These are phyloP conservation scores for Ceratocystis huliohia DNA, from an alignment of 2,329 filamentous ascomycete genomes.

Conservation along the genomic window DNA sequence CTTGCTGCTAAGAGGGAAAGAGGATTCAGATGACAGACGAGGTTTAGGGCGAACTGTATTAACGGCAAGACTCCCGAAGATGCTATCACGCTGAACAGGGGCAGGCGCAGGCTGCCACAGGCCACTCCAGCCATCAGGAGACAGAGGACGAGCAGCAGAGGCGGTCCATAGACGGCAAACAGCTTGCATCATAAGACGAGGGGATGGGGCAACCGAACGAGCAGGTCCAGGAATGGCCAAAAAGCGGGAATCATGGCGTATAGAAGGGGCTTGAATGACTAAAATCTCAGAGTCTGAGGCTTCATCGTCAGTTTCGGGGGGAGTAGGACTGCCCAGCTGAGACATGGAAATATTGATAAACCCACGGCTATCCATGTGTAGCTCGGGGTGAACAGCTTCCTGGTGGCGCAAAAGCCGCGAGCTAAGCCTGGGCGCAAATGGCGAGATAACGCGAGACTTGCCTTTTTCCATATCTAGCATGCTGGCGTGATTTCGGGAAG, in stretches of 20 bases:
- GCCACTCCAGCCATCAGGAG: constrained; percentile 14
- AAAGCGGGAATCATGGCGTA: constrained; percentile 2
- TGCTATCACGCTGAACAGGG: constrained; percentile 15
- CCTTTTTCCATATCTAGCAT: constrained; percentile 4
- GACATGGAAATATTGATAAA: constrained; percentile 22
- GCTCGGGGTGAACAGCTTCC: constrained; percentile 15
- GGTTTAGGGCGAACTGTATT: constrained; percentile 29
- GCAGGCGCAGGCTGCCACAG: constrained; percentile 19
- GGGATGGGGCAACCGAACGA: constrained; percentile 3
- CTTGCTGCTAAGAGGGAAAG: constrained; percentile 29
- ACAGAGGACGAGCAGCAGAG: constrained; percentile 19
- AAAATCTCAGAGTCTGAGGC: constrained; percentile 27
- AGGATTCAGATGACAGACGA: constrained; percentile 26
- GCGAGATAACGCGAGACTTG: constrained; percentile 7
- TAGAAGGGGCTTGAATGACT: constrained; percentile 8
- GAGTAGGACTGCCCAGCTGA: constrained; percentile 40
- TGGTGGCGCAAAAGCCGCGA: constrained; percentile 13
- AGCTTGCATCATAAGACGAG: constrained; percentile 20
- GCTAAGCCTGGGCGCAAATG: constrained; percentile 12
- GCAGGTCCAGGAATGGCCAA: constrained; percentile 1
- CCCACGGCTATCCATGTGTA: constrained; percentile 12
- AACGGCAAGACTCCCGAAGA: constrained; percentile 25
- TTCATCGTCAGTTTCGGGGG: constrained; percentile 37
- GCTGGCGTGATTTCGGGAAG: constrained; percentile 3
- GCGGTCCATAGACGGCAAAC: constrained; percentile 18